phyloP scores from a whole-genome alignment of 257 asterid species.

The Solanum chiquidenum region DNA sequence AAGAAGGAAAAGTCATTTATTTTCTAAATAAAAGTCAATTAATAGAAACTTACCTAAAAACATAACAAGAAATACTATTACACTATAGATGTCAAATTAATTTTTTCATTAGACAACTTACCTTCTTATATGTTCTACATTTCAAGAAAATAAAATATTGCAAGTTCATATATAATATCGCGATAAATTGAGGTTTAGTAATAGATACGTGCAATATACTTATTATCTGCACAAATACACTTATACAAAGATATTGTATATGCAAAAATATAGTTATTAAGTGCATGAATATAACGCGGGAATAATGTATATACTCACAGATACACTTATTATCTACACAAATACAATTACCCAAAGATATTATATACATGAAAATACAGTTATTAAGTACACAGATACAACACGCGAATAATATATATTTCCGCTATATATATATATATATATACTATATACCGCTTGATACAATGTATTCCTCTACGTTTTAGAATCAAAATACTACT shows the following conservation, averaged over 20 bases:
- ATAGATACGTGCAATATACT: too few species aligned
- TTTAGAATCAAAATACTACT: background rate
- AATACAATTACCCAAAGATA: background rate
- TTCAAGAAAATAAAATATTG: background rate
- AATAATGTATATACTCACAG: background rate
- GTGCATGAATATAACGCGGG: too few species aligned
- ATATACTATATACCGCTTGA: background rate
- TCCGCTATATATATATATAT: background rate
- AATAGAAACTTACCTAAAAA: background rate
- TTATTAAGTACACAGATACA: too few species aligned
- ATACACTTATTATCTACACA: background rate
- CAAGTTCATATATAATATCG: background rate
- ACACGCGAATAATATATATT: background rate
- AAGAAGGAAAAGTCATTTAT: background rate
- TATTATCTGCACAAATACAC: too few species aligned
- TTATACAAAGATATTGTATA: background rate
- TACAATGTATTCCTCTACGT: background rate
- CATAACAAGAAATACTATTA: background rate
- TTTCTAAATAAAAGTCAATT: background rate
- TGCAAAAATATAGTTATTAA: background rate
- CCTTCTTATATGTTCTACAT: background rate
- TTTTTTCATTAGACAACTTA: background rate
- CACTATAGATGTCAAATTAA: background rate
- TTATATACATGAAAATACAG: background rate
- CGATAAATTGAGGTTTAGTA: too few species aligned